These are phyloP conservation scores for Coemansia sp. DNA, from an alignment of 192 early-diverging fungal species.

Conservation along the genomic window DNA sequence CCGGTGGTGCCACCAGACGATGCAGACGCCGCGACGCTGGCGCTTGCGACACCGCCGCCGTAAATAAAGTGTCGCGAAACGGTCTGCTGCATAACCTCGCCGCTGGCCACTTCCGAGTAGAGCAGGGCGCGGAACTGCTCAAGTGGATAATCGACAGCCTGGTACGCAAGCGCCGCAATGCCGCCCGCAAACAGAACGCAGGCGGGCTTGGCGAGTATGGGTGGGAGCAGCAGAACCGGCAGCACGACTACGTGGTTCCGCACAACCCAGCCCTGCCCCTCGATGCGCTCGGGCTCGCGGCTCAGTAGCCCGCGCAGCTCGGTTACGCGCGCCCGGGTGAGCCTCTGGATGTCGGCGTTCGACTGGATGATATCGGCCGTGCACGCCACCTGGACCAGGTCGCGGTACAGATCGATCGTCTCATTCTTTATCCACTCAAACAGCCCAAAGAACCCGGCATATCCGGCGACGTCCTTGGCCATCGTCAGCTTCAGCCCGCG, in stretches of 20 bases:
- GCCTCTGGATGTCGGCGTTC: constrained; percentile 15
- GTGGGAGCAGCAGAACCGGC: constrained; percentile 42
- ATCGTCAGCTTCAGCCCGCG: constrained; percentile 44
- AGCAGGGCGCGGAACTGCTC: constrained; percentile 64
- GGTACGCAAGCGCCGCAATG: constrained; percentile 65
- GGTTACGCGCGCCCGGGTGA: constrained; percentile 22
- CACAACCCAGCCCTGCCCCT: constrained; percentile 31
- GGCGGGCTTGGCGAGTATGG: constrained; percentile 49
- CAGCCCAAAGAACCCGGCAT: constrained; percentile 71
- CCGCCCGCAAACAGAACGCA: constrained; percentile 60
- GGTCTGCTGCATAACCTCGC: constrained; percentile 29
- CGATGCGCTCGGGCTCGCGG: constrained; percentile 23
- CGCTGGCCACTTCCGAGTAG: constrained; percentile 58
- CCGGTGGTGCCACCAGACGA: too few relatives aligned
- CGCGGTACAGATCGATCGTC: constrained; percentile 60
- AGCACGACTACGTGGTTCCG: constrained; percentile 15
- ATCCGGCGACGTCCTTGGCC: constrained; percentile 64
- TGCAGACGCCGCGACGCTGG: too few relatives aligned
- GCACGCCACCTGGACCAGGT: constrained; percentile 40
- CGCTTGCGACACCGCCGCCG: too few relatives aligned
- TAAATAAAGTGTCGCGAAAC: constrained; percentile 27
- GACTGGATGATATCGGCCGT: constrained; percentile 13
- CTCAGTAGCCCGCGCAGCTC: constrained; percentile 34
- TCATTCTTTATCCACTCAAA: constrained; percentile 75
- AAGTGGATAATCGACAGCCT: constrained; percentile 67